A percentile compares a stretch with the other conserved stretches of the same genome.
Conservation (phyloP, 2,329 filamentous ascomycete genomes). For the Bipolaris oryzae region DNA sequence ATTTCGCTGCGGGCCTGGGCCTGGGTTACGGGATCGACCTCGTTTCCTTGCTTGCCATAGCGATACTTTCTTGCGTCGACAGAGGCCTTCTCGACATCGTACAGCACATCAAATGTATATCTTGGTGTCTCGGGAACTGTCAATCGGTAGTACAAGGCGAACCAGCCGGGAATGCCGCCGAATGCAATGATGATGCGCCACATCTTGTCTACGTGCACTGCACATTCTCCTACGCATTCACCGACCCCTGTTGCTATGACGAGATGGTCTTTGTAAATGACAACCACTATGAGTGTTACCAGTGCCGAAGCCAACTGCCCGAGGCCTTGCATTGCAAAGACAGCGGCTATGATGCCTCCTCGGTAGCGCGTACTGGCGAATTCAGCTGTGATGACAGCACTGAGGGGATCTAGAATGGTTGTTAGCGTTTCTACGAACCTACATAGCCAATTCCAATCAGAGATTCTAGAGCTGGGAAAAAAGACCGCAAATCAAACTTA, state of each 20-base stretch:
- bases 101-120: constrained; percentile 82
- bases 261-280: constrained; percentile 72
- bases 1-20: constrained; percentile 58
- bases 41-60: constrained; percentile 62
- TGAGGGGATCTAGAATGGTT: constrained; percentile 64
- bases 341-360: constrained; percentile 84
- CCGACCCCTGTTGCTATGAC: constrained; percentile 57
- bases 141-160: constrained; percentile 83
- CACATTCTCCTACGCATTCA: constrained; percentile 68
- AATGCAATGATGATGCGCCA: constrained; percentile 83
- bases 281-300: constrained; percentile 74
- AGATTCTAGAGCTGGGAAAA: too few relatives aligned
- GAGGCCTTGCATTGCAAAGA: constrained; percentile 87
- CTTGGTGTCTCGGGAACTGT: constrained; percentile 88
- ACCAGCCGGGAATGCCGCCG: constrained; percentile 77
- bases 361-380: constrained; percentile 86
- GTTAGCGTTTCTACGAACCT: constrained; percentile 5
- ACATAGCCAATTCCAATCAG: background rate
- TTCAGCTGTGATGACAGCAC: constrained; percentile 83
- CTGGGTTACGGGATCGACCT: constrained; percentile 69
- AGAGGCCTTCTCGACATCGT: constrained; percentile 67
- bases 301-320: constrained; percentile 79
- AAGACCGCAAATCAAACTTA: constrained; percentile 44
- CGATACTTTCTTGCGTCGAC: constrained; percentile 77
- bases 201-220: constrained; percentile 81